phyloP scores from a whole-genome alignment of 1,284 basidiomycete genomes.

The Veloboletus limbatus region DNA sequence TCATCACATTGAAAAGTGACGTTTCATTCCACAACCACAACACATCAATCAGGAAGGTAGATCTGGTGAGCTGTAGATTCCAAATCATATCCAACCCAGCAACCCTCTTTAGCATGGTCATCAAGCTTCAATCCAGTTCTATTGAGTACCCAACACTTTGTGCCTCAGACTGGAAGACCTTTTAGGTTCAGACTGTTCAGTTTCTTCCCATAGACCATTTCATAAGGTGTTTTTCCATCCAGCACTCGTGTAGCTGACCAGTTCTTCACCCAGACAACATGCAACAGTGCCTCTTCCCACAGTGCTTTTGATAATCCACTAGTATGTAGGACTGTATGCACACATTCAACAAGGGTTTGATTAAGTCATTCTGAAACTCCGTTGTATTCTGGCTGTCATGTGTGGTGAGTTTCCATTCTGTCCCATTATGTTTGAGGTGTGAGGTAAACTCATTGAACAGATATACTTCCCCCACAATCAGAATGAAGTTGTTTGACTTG shows the following conservation, averaged over 20 bases:
- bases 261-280: not conserved
- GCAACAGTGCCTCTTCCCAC: not conserved
- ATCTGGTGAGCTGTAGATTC: not conserved
- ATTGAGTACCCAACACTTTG: not conserved
- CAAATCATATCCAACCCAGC: not conserved
- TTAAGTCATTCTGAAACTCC: not conserved
- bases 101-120: not conserved
- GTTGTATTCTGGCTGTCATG: not conserved
- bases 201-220: not conserved
- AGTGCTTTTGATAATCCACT: not conserved
- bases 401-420: not conserved
- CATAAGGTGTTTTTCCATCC: not conserved
- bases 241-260: not conserved
- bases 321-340: not conserved
- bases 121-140: not conserved
- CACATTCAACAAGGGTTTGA: not conserved
- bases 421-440: not conserved
- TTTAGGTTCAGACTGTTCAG: not conserved
- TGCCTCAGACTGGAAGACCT: not conserved
- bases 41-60: not conserved
- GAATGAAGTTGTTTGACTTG: not conserved
- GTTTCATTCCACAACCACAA: not conserved
- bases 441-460: not conserved
- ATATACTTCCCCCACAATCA: too few species aligned
- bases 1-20: not conserved